Conservation (phyloP, 768 basidiomycete genomes). For the Crucibulum laeve region DNA sequence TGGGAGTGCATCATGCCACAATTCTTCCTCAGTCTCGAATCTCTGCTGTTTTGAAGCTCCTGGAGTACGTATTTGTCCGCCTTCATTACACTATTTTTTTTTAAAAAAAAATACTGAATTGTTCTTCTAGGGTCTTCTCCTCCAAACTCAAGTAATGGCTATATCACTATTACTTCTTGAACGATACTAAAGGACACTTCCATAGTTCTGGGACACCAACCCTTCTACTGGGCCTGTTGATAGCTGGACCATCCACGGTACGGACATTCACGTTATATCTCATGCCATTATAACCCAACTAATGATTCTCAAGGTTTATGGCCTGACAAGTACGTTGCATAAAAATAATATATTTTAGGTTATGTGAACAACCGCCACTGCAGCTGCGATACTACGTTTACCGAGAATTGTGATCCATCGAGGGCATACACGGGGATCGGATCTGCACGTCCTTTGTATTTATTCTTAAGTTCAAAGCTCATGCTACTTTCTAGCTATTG, state of each 20-base stretch:
- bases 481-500: slow-evolving; percentile 41
- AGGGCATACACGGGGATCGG: slow-evolving; percentile 28
- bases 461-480: slow-evolving; percentile 11
- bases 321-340: slow-evolving; percentile 54
- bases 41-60: slow-evolving; percentile 67
- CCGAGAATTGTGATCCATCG: slow-evolving; percentile 32
- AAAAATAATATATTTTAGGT: background rate
- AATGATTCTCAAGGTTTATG: slow-evolving; percentile 45
- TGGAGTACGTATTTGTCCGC: slow-evolving; percentile 37
- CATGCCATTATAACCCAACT: slow-evolving; percentile 4
- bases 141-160: slow-evolving; percentile 38
- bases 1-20: slow-evolving; percentile 51
- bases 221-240: slow-evolving; percentile 57
- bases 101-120: slow-evolving; percentile 1
- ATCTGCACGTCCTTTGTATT: slow-evolving; percentile 20
- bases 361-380: background rate
- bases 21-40: slow-evolving; percentile 36
- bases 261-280: slow-evolving; percentile 9
- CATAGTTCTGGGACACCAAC: slow-evolving; percentile 70
- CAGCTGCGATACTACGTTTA: slow-evolving; percentile 50
- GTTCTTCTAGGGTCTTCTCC: slow-evolving; percentile 47
- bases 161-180: background rate
- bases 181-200: background rate
- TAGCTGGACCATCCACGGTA: slow-evolving; percentile 76
- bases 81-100: background rate